phyloP scores from a whole-genome alignment of 2,329 filamentous ascomycete genomes.

The Paecilomyces niveus region DNA sequence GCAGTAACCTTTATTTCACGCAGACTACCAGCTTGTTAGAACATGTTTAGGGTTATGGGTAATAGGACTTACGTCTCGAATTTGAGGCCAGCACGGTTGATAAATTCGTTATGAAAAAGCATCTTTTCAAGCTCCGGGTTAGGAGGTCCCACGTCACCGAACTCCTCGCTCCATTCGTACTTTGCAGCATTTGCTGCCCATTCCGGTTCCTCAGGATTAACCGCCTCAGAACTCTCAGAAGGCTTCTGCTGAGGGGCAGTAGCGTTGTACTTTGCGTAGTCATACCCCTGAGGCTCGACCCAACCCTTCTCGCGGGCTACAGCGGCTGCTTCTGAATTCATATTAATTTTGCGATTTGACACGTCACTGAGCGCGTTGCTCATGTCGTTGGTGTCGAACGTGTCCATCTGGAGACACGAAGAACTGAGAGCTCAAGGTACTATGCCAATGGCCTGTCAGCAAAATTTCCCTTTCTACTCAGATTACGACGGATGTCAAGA shows the following conservation, averaged over 20 bases:
- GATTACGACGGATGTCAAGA: not conserved
- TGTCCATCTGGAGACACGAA: not conserved
- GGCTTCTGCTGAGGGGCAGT: constrained; percentile 8
- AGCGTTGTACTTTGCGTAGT: constrained; percentile 26
- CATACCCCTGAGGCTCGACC: constrained; percentile 27
- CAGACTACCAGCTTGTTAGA: constrained; percentile 23
- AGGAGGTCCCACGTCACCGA: constrained; percentile 73
- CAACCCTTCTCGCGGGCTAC: constrained; percentile 33
- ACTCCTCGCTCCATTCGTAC: constrained; percentile 82
- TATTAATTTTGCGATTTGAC: constrained; percentile 9
- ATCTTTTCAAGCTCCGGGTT: constrained; percentile 63
- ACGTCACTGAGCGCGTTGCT: constrained; percentile 15
- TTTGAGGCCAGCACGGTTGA: constrained; percentile 51
- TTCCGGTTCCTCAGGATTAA: constrained; percentile 18
- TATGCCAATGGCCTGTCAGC: not conserved
- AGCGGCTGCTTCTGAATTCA: constrained; percentile 20
- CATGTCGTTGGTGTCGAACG: constrained; percentile 15
- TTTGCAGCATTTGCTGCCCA: constrained; percentile 55
- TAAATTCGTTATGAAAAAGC: constrained; percentile 59
- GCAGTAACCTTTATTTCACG: constrained; percentile 44
- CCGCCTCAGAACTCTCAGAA: constrained; percentile 10
- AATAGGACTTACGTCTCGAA: constrained; percentile 52
- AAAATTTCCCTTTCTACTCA: not conserved
- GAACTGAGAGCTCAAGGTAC: not conserved
- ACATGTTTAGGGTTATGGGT: not conserved